Evolutionary conservation across 306 rosid species (phyloP), one percentile per base, ranked within the genome.

Genomic region (Cicer cuneatum): DNA sequence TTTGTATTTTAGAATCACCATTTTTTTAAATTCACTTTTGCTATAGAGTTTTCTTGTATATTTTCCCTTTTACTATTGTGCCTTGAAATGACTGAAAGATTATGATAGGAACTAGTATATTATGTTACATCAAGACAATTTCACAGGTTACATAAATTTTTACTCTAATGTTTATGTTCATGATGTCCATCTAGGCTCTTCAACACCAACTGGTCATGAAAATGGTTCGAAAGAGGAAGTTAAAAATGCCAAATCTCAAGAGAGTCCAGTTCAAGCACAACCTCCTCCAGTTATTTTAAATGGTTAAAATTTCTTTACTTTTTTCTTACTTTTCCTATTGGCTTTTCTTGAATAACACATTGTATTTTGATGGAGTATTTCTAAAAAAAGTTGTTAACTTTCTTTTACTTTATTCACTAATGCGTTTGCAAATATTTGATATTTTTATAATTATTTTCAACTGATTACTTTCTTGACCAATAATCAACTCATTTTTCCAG

Each of bases 261-360:
- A 48, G 5, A 53, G 35, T 81, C 56, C 71, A 56, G 14, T 40
- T 71, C 71, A 61, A 41, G 39, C 38, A 12, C 65, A 59, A 59
- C 33, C 74, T 71, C 9, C 70, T 18, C 24, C 35, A 29, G 5
- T 24, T 40, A 21, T 19, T 6, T 48, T 29, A 66, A 42, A 64
- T 69, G 83, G 85, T 81, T 39, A 78, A 71, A 45, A n/a, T 45
- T 66, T 12, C 60, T 38, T 64, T 21, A 11, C 35, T 29, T 29
- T 29, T 29, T 29, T 29, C 35, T 29, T 29, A 29, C 35, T 29
- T 29, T 29, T 29, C 3, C 35, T 29, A 29, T 29, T 29, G 35
- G 35, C 35, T 29, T 29, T 29, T 29, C 35, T 29, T 29, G 35
- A 29, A 29, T 29, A 29, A 29, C 35, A 29, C 35, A 24, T 24